Base-by-base conservation (phyloP, 2,329 filamentous ascomycete species). In the Claviceps arundinis region DNA sequence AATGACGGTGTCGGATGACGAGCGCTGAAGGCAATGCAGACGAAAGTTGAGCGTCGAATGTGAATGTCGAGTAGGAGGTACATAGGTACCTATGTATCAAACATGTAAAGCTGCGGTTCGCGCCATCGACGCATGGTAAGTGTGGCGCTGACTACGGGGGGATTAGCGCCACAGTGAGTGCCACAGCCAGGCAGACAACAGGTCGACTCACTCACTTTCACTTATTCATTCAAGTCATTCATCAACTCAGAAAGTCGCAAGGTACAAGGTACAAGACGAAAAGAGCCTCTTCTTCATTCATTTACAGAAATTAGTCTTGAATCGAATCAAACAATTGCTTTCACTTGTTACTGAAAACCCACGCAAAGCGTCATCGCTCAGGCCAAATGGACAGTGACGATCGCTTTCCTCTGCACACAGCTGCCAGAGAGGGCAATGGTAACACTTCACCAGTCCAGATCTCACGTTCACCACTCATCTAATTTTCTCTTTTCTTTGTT, bases 361-460 rank as follows among this genome's bases (percentile, higher is more conserved):
- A 11, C n/a, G 14, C 26, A 22, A 17, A 17, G 16, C 6, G 6
- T 24, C 13, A 7, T 2, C 4, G 3, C 41, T 14, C 7, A 24
- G 30, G 1, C 13, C 41, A 43, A 8, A 66, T 67, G 63, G 64
- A 66, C 50, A 63, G 68, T 6, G 65, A 73, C 45, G 73, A 81
- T 50, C 88, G 85, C 61, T 96, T 84, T 60, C 85, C 89, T 30
- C 84, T 96, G 44, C 91, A 97, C 64, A 87, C 87, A 58, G 91
- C 91, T 43, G 85, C 85, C 56, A 80, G 90, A 52, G 88, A 95
- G 66, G 89, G 90, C 43, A 85, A 81, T 73, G 77, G 90, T 95
- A 76, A 24, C 22, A 13, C 8, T 3, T 49, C 34, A 19, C 34
- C 34, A 7, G 7, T 37, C 16, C 24, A 8, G 9, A 7, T 2